phyloP scores from a whole-genome alignment of 2,329 filamentous ascomycete species.

The Alternaria arbusti region DNA sequence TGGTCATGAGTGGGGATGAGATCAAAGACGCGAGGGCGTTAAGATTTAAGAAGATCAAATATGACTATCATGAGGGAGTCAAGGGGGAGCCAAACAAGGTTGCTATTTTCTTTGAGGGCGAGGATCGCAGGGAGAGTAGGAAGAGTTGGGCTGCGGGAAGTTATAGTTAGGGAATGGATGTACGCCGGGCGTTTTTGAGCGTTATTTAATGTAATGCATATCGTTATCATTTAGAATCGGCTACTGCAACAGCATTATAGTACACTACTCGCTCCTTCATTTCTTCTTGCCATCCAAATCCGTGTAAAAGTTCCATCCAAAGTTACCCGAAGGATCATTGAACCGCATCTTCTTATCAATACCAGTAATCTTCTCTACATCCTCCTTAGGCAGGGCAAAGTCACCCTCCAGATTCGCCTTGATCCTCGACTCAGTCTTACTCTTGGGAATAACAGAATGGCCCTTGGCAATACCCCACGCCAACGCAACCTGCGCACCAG shows the following conservation, averaged over 20 bases:
- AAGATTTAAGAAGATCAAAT: constrained; percentile 35
- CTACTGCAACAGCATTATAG: background rate
- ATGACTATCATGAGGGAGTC: constrained; percentile 38
- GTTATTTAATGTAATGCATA: background rate
- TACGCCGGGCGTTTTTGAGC: too few species aligned
- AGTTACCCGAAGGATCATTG: constrained; percentile 63
- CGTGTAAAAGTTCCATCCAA: constrained; percentile 64
- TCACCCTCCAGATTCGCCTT: constrained; percentile 59
- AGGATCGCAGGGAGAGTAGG: constrained; percentile 27
- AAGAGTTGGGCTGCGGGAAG: constrained; percentile 37
- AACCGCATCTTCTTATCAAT: constrained; percentile 69
- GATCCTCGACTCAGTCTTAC: constrained; percentile 41
- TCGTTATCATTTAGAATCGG: background rate
- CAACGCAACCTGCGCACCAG: constrained; percentile 83
- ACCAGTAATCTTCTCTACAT: constrained; percentile 67
- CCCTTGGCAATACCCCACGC: constrained; percentile 80
- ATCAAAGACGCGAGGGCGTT: constrained; percentile 37
- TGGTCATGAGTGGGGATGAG: constrained; percentile 38
- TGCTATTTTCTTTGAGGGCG: constrained; percentile 35
- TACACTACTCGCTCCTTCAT: background rate
- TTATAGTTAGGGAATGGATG: constrained; percentile 18
- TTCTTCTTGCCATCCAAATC: constrained; percentile 61
- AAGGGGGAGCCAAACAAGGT: constrained; percentile 37
- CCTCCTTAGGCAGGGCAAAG: constrained; percentile 73
- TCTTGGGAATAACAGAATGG: constrained; percentile 44